Base-by-base conservation (phyloP, 495 filamentous ascomycete species). In the Xylaria longipes region DNA sequence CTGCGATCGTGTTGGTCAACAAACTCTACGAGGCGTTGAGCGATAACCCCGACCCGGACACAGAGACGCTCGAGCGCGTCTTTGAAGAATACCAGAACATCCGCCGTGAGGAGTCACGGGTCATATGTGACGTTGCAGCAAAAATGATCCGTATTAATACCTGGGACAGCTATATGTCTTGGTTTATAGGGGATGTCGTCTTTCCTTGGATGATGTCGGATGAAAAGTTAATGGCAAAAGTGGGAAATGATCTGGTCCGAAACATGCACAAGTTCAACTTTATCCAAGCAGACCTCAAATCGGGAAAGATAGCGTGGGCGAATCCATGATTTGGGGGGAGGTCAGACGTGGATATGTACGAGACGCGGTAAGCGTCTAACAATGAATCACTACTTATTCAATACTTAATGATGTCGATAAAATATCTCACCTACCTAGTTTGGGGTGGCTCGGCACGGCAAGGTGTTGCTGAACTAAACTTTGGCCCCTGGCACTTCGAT, bases 1-100 rank as follows among this genome's bases (percentile, higher is more conserved):
- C 75, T n/a, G 82, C 81, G 8, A 80, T 81, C 3, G 77, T 74
- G 0, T 72, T 88, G 1, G 81, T 80, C 8, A 88, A 87, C 69
- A 43, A 65, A 57, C 71, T 86, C 25, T 22, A 76, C 9, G 27
- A 35, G 48, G 27, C 60, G 8, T 1, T 72, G 15, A 63, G 39
- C 27, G 27, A 56, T 0, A 41, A 45, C 35, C 5, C 46, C 1
- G 15, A 58, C 35, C 69, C 61, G 15, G 62, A 60, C 14, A 58
- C 39, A 35, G 61, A 57, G n/a, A 46, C 71, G 22, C 9, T 76
- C 14, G 69, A 60, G 9, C 17, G 65, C 11, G 69, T 62, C 5
- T 74, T 76, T 31, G 57, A 57, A 7, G 37, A 43, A 12, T 76
- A 73, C 62, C 74, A 76, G 54, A 43, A 63, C n/a, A 15, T 33